These are phyloP conservation scores for Vachellia pachyceras DNA, from an alignment of 306 rosid species.

Conservation along the genomic window DNA sequence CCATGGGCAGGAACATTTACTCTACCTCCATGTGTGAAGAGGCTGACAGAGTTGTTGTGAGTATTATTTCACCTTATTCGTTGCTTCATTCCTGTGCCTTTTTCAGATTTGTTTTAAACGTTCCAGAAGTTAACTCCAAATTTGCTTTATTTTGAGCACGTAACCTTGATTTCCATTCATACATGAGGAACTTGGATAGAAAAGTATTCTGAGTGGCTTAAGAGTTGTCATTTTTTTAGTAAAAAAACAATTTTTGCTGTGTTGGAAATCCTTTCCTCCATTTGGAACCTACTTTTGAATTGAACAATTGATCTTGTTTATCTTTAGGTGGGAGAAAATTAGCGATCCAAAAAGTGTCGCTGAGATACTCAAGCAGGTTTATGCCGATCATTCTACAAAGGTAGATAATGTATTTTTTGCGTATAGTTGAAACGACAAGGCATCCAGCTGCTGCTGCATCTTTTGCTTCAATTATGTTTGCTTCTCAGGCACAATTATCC, in stretches of 20 bases:
- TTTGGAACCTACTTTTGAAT: neutral
- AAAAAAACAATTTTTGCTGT: neutral
- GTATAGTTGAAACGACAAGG: slow-evolving; percentile 74
- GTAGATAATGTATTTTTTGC: slow-evolving; percentile 78
- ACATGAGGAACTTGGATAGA: neutral
- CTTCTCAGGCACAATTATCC: slow-evolving; percentile 84
- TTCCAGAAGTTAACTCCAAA: slow-evolving; percentile 3
- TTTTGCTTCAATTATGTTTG: slow-evolving; percentile 95
- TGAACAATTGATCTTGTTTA: slow-evolving; percentile 1
- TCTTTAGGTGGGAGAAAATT: slow-evolving; percentile 88
- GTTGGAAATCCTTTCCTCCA: neutral
- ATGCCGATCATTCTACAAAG: slow-evolving; percentile 88
- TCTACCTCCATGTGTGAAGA: slow-evolving; percentile 72
- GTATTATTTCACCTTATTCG: slow-evolving; percentile 36
- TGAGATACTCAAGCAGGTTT: slow-evolving; percentile 82
- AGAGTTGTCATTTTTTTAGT: neutral
- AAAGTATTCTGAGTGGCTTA: neutral
- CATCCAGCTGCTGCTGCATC: slow-evolving; percentile 99
- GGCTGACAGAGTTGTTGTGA: slow-evolving; percentile 76
- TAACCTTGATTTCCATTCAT: neutral
- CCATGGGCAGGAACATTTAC: slow-evolving; percentile 92
- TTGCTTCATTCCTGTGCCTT: slow-evolving; percentile 9
- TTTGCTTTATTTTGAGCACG: neutral
- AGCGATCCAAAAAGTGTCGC: slow-evolving; percentile 87
- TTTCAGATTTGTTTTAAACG: neutral